Evolutionary conservation across 345 rosid species (phyloP), one percentile per base, ranked within the genome.

Genomic region (Brassica incana): DNA sequence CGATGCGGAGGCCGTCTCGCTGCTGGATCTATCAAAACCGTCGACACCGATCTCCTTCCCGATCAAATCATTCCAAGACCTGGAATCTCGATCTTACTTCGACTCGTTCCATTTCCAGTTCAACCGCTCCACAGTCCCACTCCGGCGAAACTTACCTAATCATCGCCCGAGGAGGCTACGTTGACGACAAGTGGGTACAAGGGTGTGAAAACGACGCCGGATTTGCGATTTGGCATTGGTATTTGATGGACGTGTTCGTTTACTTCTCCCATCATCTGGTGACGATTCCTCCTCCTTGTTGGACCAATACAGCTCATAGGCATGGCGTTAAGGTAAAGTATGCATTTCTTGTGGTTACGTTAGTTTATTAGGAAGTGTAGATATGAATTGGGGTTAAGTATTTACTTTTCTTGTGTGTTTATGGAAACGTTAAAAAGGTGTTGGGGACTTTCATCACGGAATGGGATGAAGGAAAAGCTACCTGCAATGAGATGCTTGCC

Each of bases 131-230:
- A 77, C 84, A 1, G 90, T 90, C n/a, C 84, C 89, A 78, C 93
- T 89, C 63, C 80, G 72, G n/a, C 67, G 38, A 63, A 35, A 75
- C 6, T 72, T 82, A 35, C 85, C 87, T 43, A 1, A 43, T 25
- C 20, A 83, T 75, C 86, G 91, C 75, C 88, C 85, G 0, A 84
- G 97, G 92, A 43, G 97, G 95, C 2, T 94, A 92, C 61, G 69
- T 70, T 7, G 93, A 94, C 1, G 97, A 92, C 16, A 88, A 90
- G 81, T 92, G 93, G 98, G 79, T 92, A 6, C 98, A 94, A 79
- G 97, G 98, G 54, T 95, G 98, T 70, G 65, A 8, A 11, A 88
- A 88, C 40, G 85, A 82, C 2, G 85, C 80, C 8, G 93, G 92
- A 6, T 94, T 73, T 45, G 84, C 90, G 68, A 84, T 92, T 29